Evolutionary conservation across 352 stramenopile genomes (phyloP), one percentile per base, ranked within the genome.

Genomic region (Thraustochytrium sp.): DNA sequence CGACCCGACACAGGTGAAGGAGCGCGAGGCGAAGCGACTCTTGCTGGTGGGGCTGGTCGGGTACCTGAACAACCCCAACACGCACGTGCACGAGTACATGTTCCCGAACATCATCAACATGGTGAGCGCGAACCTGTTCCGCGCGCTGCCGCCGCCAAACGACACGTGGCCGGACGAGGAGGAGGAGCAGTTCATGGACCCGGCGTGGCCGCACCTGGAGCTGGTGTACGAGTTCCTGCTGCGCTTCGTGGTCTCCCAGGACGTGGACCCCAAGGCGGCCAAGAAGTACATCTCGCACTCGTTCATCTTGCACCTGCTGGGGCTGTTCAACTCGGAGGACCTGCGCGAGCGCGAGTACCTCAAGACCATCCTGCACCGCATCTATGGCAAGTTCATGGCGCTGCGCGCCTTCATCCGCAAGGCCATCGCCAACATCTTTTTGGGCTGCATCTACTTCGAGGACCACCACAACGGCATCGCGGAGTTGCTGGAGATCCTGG

Each of bases 211-310:
- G 55, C 96, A 99, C 88, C 87, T 99, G 82, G 93, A 98, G 87
- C 92, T 99, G 63, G 96, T 98, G 37, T 99, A 99, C 88, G 97
- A 99, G 87, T 98, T 99, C 86, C 98, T 99, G 84, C 89, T 99
- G 74, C 93, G 96, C 62, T 98, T 99, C 87, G 97, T 99, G 77
- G 93, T 99, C 13, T 97, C 90, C 44, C 90, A 90, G 26, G 95
- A 99, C 88, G 96, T 99, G 38, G 98, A 98, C 84, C 94, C 96
- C 38, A 98, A 98, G 88, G 93, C 94, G 75, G 91, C 95, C 8
- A 99, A 99, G 89, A 98, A 90, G 92, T 86, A 85, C 51, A 29
- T 87, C 44, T 77, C 61, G 48, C 55, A 77, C 51, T 59, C 61
- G 3, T 86, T 86, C 31, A 56, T 86, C 21, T 18, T 86, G n/a